These are phyloP conservation scores for Epichloe sylvatica DNA, from an alignment of 2,329 filamentous ascomycete species.

Conservation along the genomic window DNA sequence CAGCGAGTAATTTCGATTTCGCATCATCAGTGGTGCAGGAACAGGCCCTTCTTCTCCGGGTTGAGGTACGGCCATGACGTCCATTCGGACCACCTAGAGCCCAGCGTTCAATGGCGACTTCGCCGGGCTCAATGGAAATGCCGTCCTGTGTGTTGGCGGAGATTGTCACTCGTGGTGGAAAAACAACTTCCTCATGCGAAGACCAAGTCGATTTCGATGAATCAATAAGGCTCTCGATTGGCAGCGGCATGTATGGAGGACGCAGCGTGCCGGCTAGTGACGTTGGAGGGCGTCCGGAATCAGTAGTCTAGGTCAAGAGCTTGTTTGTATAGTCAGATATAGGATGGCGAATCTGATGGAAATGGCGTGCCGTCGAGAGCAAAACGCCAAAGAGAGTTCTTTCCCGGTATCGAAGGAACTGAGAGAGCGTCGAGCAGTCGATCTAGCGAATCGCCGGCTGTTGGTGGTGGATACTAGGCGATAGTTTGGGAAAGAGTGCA, in stretches of 20 bases:
- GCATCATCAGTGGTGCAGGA: conserved; percentile 6
- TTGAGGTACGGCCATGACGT: conserved; percentile 10
- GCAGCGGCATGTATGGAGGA: background rate
- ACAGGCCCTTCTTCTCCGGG: conserved; percentile 6
- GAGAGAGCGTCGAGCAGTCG: background rate
- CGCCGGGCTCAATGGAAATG: conserved; percentile 7
- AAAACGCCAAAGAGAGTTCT: no score
- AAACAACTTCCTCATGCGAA: background rate
- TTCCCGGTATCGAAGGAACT: no score
- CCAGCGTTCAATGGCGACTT: conserved; percentile 7
- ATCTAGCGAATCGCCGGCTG: background rate
- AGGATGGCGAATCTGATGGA: no score
- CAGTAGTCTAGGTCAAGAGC: no score
- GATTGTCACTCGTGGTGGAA: background rate
- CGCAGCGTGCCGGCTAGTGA: background rate
- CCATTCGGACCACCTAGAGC: conserved; percentile 10
- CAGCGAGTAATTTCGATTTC: conserved; percentile 11
- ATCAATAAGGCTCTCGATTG: background rate
- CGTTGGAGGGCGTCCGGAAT: no score
- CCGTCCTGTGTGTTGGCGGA: background rate
- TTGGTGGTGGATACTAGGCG: background rate
- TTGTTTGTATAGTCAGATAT: no score
- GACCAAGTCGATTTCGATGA: background rate
- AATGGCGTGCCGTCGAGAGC: no score
- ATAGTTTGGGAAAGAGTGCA: background rate